Conservation (phyloP, 371 early-diverging fungal species). For the Zopfochytrium polystomum region DNA sequence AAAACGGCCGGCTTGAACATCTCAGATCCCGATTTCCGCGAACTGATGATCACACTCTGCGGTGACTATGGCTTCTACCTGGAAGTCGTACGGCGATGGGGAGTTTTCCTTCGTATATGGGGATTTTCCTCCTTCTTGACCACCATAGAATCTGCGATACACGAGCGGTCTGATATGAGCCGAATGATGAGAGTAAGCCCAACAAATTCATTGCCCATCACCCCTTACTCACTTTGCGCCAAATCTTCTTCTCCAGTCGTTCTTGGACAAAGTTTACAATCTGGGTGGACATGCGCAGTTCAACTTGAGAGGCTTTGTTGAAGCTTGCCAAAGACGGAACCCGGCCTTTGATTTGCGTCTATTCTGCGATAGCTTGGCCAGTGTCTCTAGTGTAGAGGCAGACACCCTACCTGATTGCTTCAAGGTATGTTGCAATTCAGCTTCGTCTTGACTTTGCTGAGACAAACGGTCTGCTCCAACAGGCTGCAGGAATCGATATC, state of each 20-base stretch:
- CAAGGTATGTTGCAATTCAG: conserved; percentile 7
- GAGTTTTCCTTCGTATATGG: conserved; percentile 22
- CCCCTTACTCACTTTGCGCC: not conserved
- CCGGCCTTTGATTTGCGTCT: conserved; percentile 19
- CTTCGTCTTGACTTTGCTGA: not conserved
- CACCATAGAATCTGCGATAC: conserved; percentile 10
- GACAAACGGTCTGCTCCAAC: not conserved
- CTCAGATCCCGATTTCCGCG: conserved; percentile 9
- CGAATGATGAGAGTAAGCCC: conserved; percentile 21
- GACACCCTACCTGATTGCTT: conserved; percentile 24
- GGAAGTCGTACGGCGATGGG: conserved; percentile 13
- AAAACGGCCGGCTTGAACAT: conserved; percentile 15
- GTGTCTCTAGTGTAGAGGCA: conserved; percentile 18
- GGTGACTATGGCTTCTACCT: conserved; percentile 9
- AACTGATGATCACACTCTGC: conserved; percentile 18
- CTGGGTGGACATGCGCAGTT: conserved; percentile 25
- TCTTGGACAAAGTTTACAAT: conserved; percentile 17
- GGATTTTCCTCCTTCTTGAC: conserved; percentile 17
- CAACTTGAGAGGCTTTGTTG: conserved; percentile 24
- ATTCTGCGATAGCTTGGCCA: conserved; percentile 19
- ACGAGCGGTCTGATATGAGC: conserved; percentile 12
- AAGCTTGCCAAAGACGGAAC: conserved; percentile 16
- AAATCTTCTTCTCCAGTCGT: conserved; percentile 7
- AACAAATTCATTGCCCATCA: not conserved
- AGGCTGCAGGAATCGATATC: conserved; percentile 18